Evolutionary conservation across 2,329 filamentous ascomycete species (phyloP).

Genomic region (Metarhizium anisopliae): DNA sequence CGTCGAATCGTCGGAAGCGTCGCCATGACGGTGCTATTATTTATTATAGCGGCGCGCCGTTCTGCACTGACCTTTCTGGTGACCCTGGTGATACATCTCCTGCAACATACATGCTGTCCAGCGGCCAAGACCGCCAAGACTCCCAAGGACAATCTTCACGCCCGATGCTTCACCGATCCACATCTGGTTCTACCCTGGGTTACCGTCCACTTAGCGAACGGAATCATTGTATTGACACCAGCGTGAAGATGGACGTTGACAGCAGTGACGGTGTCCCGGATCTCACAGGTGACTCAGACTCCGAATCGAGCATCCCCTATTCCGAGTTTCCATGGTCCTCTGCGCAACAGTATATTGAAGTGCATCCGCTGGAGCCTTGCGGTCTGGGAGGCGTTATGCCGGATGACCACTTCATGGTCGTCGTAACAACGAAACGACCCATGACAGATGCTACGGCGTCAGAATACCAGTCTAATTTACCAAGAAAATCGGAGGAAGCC

Average conservation of each 20-base stretch:
- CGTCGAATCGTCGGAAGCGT: slow-evolving; percentile 40
- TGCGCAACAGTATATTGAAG: slow-evolving; percentile 27
- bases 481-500: slow-evolving; percentile 16
- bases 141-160: slow-evolving; percentile 12
- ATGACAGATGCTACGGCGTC: slow-evolving; percentile 16
- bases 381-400: slow-evolving; percentile 51
- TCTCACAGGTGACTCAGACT: slow-evolving; percentile 24
- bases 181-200: slow-evolving; percentile 42
- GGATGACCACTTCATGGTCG: slow-evolving; percentile 54
- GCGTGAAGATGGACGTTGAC: slow-evolving; percentile 21
- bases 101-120: slow-evolving; percentile 39
- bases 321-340: slow-evolving; percentile 39
- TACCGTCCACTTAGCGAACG: slow-evolving; percentile 41
- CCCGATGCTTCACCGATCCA: slow-evolving; percentile 26
- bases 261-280: slow-evolving; percentile 16
- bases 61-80: slow-evolving; percentile 71
- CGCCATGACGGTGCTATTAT: slow-evolving; percentile 67
- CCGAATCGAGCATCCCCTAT: slow-evolving; percentile 29
- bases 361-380: slow-evolving; percentile 41
- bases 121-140: slow-evolving; percentile 26
- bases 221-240: slow-evolving; percentile 5
- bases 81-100: slow-evolving; percentile 45
- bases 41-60: slow-evolving; percentile 72
- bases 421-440: slow-evolving; percentile 41
- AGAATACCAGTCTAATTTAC: neutral